phyloP scores from a whole-genome alignment of 2,329 filamentous ascomycete genomes.

The Pestalotiopsis sp. region DNA sequence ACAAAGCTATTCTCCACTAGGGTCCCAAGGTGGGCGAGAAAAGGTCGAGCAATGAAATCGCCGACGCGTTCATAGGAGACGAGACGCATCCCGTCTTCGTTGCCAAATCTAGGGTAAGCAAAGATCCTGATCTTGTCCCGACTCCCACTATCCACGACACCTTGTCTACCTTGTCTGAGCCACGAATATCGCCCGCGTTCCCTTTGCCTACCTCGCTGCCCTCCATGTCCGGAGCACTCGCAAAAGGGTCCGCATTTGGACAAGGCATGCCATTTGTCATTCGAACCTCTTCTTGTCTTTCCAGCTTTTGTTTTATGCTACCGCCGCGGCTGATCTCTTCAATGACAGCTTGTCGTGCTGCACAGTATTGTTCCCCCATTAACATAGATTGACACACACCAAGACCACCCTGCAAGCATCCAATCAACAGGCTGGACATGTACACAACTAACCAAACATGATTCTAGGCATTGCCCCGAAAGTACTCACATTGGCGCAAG shows the following conservation, averaged over 20 bases:
- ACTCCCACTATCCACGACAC: neutral
- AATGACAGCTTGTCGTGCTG: neutral
- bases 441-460: neutral
- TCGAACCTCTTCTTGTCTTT: too few relatives aligned
- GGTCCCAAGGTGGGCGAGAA: constrained; percentile 82
- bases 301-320: too few relatives aligned
- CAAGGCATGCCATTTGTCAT: neutral
- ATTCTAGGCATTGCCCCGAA: constrained; percentile 73
- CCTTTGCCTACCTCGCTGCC: neutral
- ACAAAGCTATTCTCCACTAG: constrained; percentile 47
- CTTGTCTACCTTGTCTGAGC: neutral
- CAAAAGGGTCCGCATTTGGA: neutral
- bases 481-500: constrained; percentile 85
- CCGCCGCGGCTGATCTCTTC: constrained; percentile 4
- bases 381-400: constrained; percentile 21
- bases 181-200: neutral
- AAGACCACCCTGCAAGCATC: neutral
- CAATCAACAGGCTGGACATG: neutral
- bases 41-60: constrained; percentile 75
- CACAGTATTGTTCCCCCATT: neutral
- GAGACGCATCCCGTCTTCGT: constrained; percentile 84
- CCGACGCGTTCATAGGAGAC: constrained; percentile 72
- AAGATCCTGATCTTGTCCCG: neutral
- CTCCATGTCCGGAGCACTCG: neutral
- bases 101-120: constrained; percentile 80